phyloP scores from a whole-genome alignment of 2,329 filamentous ascomycete genomes.

The Colletotrichum salicis region DNA sequence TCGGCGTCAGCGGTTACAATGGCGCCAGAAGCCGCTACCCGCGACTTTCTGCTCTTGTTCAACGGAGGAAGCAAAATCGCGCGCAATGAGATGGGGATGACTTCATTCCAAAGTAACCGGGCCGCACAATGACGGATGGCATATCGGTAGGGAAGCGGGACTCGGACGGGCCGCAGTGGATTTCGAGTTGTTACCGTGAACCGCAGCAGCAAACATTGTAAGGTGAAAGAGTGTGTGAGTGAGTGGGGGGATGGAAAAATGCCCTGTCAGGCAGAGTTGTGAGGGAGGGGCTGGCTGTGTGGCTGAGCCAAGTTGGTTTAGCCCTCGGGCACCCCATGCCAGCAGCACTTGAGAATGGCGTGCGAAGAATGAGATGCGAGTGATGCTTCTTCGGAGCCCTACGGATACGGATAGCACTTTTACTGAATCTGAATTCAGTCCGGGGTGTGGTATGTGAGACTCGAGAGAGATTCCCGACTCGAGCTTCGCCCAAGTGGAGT shows the following conservation, averaged over 20 bases:
- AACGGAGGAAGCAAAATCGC: neutral
- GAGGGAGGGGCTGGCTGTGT: neutral
- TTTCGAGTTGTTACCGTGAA: neutral
- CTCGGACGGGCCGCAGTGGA: conserved; percentile 1
- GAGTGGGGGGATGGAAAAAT: conserved; percentile 5
- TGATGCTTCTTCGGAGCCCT: neutral
- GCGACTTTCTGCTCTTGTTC: neutral
- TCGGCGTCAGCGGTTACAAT: conserved; percentile 14
- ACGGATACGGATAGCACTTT: neutral
- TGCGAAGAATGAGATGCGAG: conserved; percentile 7
- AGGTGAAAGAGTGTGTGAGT: neutral
- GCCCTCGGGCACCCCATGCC: conserved; percentile 8
- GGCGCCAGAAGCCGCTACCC: neutral
- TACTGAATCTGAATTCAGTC: neutral
- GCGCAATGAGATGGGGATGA: neutral
- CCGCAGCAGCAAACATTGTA: neutral
- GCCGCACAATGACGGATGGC: neutral
- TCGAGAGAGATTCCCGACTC: neutral
- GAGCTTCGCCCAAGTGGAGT: neutral
- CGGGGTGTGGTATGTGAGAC: neutral
- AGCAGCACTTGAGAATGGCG: conserved; percentile 7
- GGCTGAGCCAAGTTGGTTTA: conserved; percentile 14
- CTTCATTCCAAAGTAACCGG: neutral
- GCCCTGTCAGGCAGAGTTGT: conserved; percentile 31
- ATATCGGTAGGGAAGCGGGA: neutral